Evolutionary conservation across 2,329 filamentous ascomycete genomes (phyloP), one percentile per base, ranked within the genome.

Genomic region (Beauveria australis): DNA sequence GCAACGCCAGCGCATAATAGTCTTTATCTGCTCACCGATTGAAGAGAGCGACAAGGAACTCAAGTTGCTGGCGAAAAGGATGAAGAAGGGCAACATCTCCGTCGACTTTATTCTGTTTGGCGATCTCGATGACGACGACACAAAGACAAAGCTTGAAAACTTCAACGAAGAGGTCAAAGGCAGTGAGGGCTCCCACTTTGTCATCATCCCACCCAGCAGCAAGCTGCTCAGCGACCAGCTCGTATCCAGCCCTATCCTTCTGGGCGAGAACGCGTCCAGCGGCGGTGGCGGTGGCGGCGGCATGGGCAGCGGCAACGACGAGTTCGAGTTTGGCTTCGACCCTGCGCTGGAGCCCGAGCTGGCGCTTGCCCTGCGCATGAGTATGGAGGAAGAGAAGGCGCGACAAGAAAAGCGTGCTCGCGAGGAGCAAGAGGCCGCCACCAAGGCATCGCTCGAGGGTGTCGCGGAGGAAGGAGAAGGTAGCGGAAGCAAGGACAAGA

Each of bases 101-200:
- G 90, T 99, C 71, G 94, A 99, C 75, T 93, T 99, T 70, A 84
- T 99, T 63, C 86, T 93, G 52, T 99, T 99, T 69, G 94, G 94
- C 67, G 93, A 99, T 69, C 83, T 96, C 58, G 91, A 94, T 66
- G 90, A 92, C 67, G 91, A 96, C 66, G 91, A 88, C 64, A 89
- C 89, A 60, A 85, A 89, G 73, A 93, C 94, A 77, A 97, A 97
- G 79, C 85, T 99, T 59, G 87, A 91, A 71, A 88, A 90, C 30
- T 99, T 99, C 80, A 92, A 96, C 75, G 89, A 96, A 64, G 89
- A 88, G 64, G 91, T 97, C 74, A 96, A 96, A 78, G 86, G 89
- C 63, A 89, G 86, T 71, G 93, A 97, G 66, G 92, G 92, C 68
- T 97, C 92, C 66, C 86, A 97, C 77, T 81, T 99, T 43, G 91